These are phyloP conservation scores for Tolypocladium endophyticum DNA, from an alignment of 2,329 filamentous ascomycete species.

Conservation along the genomic window DNA sequence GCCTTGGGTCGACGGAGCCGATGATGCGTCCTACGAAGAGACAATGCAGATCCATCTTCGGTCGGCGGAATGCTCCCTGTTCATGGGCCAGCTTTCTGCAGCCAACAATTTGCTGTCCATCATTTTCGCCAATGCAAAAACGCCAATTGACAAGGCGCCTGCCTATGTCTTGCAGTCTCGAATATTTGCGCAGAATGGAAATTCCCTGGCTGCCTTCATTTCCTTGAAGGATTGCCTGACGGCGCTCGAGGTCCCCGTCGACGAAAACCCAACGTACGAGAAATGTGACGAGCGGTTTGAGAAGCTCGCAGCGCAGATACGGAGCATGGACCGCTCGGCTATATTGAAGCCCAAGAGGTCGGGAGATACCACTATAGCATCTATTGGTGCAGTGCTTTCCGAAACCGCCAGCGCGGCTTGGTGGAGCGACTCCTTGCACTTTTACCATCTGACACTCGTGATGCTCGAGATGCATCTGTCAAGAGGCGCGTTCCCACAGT, in stretches of 20 bases:
- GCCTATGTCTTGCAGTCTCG: conserved; percentile 77
- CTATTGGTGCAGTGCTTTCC: conserved; percentile 58
- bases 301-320: conserved; percentile 47
- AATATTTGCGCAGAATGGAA: conserved; percentile 64
- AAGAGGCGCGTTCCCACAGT: conserved; percentile 57
- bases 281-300: conserved; percentile 70
- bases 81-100: conserved; percentile 59
- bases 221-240: conserved; percentile 61
- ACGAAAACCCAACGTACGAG: conserved; percentile 58
- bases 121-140: conserved; percentile 60
- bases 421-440: conserved; percentile 63
- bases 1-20: conserved; percentile 59
- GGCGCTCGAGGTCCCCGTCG: conserved; percentile 57
- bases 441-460: conserved; percentile 59
- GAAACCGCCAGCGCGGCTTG: conserved; percentile 62
- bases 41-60: conserved; percentile 70
- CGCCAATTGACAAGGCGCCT: conserved; percentile 68
- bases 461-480: conserved; percentile 57
- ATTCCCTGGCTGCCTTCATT: conserved; percentile 57
- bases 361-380: conserved; percentile 44
- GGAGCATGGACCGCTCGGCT: conserved; percentile 40
- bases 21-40: conserved; percentile 77
- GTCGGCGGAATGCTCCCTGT: conserved; percentile 73
- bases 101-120: conserved; percentile 58
- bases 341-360: conserved; percentile 31